These are phyloP conservation scores for Onygenales sp. DNA, from an alignment of 2,329 filamentous ascomycete species.

Conservation along the genomic window DNA sequence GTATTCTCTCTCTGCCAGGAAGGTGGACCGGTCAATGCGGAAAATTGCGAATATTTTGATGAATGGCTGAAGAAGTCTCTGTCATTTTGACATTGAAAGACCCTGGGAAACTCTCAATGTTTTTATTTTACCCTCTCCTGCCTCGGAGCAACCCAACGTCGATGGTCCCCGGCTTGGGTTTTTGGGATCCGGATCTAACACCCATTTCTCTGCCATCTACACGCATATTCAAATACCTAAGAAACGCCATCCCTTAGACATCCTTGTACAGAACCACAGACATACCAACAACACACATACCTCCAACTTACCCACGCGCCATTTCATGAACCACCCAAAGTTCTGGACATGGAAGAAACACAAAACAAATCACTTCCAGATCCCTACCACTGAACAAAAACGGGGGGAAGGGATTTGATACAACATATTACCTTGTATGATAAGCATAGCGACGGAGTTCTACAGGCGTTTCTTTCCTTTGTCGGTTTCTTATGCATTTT, in stretches of 20 bases:
- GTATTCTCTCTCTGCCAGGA: constrained; percentile 90
- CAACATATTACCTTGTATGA: constrained; percentile 3
- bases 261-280: too few species aligned
- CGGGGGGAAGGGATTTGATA: neutral
- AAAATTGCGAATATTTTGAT: constrained; percentile 84
- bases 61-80: constrained; percentile 57
- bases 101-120: too few species aligned
- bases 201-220: too few species aligned
- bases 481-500: neutral
- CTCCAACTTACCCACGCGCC: too few species aligned
- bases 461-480: neutral
- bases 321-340: too few species aligned
- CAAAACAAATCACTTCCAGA: neutral
- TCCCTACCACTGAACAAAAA: neutral
- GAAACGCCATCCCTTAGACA: too few species aligned
- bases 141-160: too few species aligned
- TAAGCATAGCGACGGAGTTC: constrained; percentile 13
- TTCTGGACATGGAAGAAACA: constrained; percentile 2
- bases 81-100: constrained; percentile 19
- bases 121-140: too few species aligned
- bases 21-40: constrained; percentile 79
- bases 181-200: too few species aligned
- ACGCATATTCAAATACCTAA: too few species aligned
- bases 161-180: too few species aligned
- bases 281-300: too few species aligned